Conservation (phyloP, 768 basidiomycete species). For the Podaxis sp. region DNA sequence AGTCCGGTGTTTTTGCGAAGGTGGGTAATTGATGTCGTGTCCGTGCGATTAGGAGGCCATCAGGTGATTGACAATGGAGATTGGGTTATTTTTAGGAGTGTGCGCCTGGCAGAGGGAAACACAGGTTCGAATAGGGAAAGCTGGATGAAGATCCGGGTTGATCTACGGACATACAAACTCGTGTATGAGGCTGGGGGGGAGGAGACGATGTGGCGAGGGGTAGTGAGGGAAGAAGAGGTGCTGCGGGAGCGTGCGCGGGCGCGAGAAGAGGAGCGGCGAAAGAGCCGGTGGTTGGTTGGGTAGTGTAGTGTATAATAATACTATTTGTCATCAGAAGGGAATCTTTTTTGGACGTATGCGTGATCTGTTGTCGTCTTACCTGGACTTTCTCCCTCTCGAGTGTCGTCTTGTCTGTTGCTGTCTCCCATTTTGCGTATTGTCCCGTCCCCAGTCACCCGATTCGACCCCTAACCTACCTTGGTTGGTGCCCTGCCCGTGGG, state of each 20-base stretch:
- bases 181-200: conserved; percentile 68
- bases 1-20: conserved; percentile 54
- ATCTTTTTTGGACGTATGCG: conserved; percentile 17
- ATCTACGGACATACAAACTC: conserved; percentile 61
- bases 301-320: conserved; percentile 11
- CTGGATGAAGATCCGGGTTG: conserved; percentile 52
- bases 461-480: conserved; percentile 7
- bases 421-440: not conserved
- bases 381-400: conserved; percentile 14
- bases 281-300: conserved; percentile 32
- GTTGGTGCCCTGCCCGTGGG: not conserved
- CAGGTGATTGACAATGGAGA: conserved; percentile 22
- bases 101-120: conserved; percentile 39
- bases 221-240: conserved; percentile 34
- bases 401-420: not conserved
- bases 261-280: conserved; percentile 58
- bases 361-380: conserved; percentile 12
- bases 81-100: conserved; percentile 49
- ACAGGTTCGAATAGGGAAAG: conserved; percentile 37
- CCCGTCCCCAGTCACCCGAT: too few relatives aligned
- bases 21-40: conserved; percentile 34
- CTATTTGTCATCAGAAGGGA: conserved; percentile 15
- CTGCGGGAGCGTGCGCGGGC: conserved; percentile 34
- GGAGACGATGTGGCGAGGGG: conserved; percentile 44
- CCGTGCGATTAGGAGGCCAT: conserved; percentile 21